phyloP scores from a whole-genome alignment of 2,329 filamentous ascomycete species.

The Colletotrichum sp. region DNA sequence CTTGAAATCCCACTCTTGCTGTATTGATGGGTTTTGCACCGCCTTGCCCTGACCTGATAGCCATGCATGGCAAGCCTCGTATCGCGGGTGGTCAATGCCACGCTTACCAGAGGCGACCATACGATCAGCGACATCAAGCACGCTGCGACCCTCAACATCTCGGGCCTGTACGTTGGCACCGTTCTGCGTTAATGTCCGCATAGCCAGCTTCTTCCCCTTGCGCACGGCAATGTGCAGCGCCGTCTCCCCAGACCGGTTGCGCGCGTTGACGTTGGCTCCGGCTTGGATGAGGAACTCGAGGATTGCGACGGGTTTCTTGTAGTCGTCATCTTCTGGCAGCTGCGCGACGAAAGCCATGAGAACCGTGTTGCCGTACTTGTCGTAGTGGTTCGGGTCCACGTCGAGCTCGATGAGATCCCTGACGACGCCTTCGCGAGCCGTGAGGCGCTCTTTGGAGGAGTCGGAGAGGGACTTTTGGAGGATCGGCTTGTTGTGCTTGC shows the following conservation, averaged over 20 bases:
- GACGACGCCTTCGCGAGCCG: conserved; percentile 30
- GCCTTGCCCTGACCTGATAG: conserved; percentile 43
- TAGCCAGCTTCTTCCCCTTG: conserved; percentile 57
- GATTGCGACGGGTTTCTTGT: conserved; percentile 49
- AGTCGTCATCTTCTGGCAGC: conserved; percentile 55
- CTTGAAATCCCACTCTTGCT: conserved; percentile 43
- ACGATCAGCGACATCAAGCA: conserved; percentile 51
- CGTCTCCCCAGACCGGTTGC: conserved; percentile 61
- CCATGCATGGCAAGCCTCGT: conserved; percentile 51
- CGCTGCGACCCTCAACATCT: conserved; percentile 47
- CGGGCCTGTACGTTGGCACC: conserved; percentile 54
- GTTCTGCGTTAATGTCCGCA: conserved; percentile 48
- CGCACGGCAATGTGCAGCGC: conserved; percentile 59
- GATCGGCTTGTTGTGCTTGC: conserved; percentile 41
- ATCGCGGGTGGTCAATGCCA: conserved; percentile 43
- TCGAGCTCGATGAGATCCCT: conserved; percentile 36
- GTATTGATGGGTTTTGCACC: conserved; percentile 42
- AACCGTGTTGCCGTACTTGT: conserved; percentile 55
- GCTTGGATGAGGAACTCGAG: conserved; percentile 46
- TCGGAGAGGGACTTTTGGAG: conserved; percentile 35
- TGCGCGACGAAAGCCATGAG: conserved; percentile 61
- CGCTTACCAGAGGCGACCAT: conserved; percentile 37
- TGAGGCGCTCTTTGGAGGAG: conserved; percentile 35
- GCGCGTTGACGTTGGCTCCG: conserved; percentile 52
- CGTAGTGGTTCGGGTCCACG: conserved; percentile 59